phyloP scores from a whole-genome alignment of 352 stramenopile genomes.

The Pythium sukuiense region DNA sequence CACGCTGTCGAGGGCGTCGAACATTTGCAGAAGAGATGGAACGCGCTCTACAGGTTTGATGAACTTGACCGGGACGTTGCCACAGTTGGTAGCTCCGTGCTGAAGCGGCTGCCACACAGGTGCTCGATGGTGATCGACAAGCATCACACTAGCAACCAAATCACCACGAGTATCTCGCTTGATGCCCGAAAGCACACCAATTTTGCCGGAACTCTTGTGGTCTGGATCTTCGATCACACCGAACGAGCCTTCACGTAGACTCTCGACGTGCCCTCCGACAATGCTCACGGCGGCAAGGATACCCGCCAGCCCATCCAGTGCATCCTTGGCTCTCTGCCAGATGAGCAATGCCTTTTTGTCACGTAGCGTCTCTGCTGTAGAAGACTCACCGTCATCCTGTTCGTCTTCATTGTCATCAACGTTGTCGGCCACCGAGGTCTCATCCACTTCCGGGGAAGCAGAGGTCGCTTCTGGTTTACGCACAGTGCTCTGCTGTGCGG shows the following conservation, averaged over 20 bases:
- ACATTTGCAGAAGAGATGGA: slow-evolving; percentile 77
- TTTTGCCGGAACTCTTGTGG: slow-evolving; percentile 37
- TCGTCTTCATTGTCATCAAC: slow-evolving; percentile 25
- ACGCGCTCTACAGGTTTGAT: slow-evolving; percentile 70
- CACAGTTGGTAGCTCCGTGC: slow-evolving; percentile 3
- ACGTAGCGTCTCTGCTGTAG: slow-evolving; percentile 22
- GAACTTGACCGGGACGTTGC: slow-evolving; percentile 43
- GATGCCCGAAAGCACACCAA: slow-evolving; percentile 39
- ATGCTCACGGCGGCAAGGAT: slow-evolving; percentile 72
- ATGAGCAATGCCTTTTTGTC: slow-evolving; percentile 70
- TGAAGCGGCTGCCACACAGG: slow-evolving; percentile 17
- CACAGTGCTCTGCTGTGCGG: slow-evolving; percentile 28
- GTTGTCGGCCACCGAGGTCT: slow-evolving; percentile 29
- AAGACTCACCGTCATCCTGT: background rate
- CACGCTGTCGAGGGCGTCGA: slow-evolving; percentile 61
- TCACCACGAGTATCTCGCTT: slow-evolving; percentile 31
- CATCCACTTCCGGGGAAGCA: slow-evolving; percentile 59
- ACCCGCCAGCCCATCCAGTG: slow-evolving; percentile 51
- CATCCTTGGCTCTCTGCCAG: slow-evolving; percentile 79
- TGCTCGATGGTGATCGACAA: slow-evolving; percentile 14
- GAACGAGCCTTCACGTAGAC: slow-evolving; percentile 60
- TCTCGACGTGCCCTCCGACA: slow-evolving; percentile 71
- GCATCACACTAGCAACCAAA: slow-evolving; percentile 21
- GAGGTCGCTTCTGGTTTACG: slow-evolving; percentile 59
- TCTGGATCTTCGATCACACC: slow-evolving; percentile 57